phyloP scores from a whole-genome alignment of 169 alveolate genomes.

The Cryptosporidium xiaoi region DNA sequence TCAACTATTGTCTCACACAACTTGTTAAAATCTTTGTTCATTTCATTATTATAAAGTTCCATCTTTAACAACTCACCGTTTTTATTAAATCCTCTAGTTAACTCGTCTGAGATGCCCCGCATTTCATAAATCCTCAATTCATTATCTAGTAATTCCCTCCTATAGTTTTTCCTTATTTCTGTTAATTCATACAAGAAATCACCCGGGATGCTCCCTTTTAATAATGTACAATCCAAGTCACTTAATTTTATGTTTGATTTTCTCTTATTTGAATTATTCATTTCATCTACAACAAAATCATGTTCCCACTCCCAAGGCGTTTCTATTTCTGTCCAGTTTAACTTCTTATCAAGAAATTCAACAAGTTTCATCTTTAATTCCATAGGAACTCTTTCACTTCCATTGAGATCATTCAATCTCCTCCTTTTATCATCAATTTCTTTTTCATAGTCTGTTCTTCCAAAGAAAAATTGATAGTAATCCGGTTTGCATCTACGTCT shows the following conservation, averaged over 20 bases:
- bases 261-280: conserved; percentile 2
- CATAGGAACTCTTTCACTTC: conserved; percentile 18
- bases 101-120: conserved; percentile 17
- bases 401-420: background rate
- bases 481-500: conserved; percentile 41
- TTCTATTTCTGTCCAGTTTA: conserved; percentile 49
- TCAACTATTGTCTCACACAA: background rate
- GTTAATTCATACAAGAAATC: conserved; percentile 52
- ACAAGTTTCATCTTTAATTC: conserved; percentile 55
- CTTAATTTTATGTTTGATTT: conserved; percentile 15
- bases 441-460: conserved; percentile 44
- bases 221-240: conserved; percentile 36
- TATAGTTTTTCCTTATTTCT: conserved; percentile 51
- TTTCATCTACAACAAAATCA: conserved; percentile 42
- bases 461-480: conserved; percentile 57
- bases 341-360: conserved; percentile 48
- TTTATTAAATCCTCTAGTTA: background rate
- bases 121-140: conserved; percentile 19
- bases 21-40: background rate
- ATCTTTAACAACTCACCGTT: conserved; percentile 18
- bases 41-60: conserved; percentile 20
- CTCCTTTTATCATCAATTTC: conserved; percentile 18
- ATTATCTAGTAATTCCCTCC: conserved; percentile 38
- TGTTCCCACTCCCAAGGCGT: conserved; percentile 74
- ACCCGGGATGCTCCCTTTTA: conserved; percentile 29